These are phyloP conservation scores for Prunella vulgaris DNA, from an alignment of 257 asterid species.

Conservation along the genomic window DNA sequence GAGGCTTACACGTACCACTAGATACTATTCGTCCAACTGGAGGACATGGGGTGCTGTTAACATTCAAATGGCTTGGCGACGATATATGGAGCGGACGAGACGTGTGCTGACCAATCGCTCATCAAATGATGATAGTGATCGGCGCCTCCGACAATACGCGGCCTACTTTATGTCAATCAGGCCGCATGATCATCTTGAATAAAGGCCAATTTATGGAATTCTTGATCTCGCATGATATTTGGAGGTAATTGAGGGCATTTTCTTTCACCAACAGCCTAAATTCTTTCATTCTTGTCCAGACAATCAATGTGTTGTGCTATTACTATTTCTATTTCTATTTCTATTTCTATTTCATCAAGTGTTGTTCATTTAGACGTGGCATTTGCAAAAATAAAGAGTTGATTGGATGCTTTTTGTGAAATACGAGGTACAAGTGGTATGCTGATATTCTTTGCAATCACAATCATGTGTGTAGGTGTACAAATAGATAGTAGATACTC, in stretches of 20 bases:
- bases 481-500: too few species aligned
- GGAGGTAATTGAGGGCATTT: neutral
- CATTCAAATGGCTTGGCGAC: constrained; percentile 82
- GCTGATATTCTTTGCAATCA: neutral
- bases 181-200: constrained; percentile 96
- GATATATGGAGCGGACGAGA: constrained; percentile 48
- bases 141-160: constrained; percentile 72
- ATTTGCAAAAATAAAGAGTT: neutral
- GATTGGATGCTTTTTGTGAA: neutral
- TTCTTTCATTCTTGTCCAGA: constrained; percentile 18
- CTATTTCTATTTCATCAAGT: neutral
- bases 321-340: neutral
- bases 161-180: constrained; percentile 78
- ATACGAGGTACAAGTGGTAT: neutral
- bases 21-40: constrained; percentile 85
- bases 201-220: neutral
- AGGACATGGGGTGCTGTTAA: constrained; percentile 96
- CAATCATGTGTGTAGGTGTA: neutral
- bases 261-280: neutral
- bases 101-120: constrained; percentile 22
- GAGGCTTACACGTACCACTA: constrained; percentile 58
- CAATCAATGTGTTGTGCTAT: neutral
- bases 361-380: neutral
- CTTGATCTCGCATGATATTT: neutral
- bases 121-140: constrained; percentile 37